These are phyloP conservation scores for Zea luxurians DNA, from an alignment of 176 grass and related monocot species.

Conservation along the genomic window DNA sequence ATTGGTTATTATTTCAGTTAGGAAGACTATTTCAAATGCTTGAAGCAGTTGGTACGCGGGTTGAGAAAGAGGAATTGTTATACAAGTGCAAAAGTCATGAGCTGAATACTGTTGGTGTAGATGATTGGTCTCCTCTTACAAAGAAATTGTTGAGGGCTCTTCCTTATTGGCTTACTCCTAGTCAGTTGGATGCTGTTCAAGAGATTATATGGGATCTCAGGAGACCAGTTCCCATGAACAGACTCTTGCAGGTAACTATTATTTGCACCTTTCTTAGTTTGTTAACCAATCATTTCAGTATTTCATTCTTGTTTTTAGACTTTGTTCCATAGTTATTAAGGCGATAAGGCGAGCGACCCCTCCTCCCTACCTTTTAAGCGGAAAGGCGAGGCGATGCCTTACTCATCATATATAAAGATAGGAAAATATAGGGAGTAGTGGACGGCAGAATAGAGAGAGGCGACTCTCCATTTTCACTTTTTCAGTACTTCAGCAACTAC, in stretches of 20 bases:
- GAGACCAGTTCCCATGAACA: constrained; percentile 88
- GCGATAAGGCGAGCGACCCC: too few relatives aligned
- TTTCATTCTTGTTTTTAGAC: constrained; percentile 33
- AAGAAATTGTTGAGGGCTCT: constrained; percentile 67
- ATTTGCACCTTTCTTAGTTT: constrained; percentile 36
- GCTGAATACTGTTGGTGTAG: constrained; percentile 55
- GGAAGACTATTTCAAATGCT: constrained; percentile 95
- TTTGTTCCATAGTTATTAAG: background rate
- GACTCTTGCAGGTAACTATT: constrained; percentile 81
- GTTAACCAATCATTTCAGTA: constrained; percentile 10
- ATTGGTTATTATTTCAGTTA: constrained; percentile 60
- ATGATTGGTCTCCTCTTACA: constrained; percentile 73
- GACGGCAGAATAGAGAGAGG: too few relatives aligned
- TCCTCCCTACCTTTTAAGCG: too few relatives aligned
- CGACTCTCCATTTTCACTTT: too few relatives aligned
- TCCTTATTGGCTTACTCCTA: constrained; percentile 80
- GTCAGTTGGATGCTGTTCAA: constrained; percentile 85
- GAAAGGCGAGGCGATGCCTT: too few relatives aligned
- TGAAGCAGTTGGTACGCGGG: constrained; percentile 66
- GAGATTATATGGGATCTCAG: constrained; percentile 99
- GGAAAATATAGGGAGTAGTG: too few relatives aligned
- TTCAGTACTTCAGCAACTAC: too few relatives aligned
- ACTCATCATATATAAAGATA: too few relatives aligned
- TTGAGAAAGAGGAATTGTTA: constrained; percentile 82
- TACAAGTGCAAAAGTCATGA: constrained; percentile 70